phyloP scores from a whole-genome alignment of 768 basidiomycete genomes.

The Leucogyrophana mollusca region DNA sequence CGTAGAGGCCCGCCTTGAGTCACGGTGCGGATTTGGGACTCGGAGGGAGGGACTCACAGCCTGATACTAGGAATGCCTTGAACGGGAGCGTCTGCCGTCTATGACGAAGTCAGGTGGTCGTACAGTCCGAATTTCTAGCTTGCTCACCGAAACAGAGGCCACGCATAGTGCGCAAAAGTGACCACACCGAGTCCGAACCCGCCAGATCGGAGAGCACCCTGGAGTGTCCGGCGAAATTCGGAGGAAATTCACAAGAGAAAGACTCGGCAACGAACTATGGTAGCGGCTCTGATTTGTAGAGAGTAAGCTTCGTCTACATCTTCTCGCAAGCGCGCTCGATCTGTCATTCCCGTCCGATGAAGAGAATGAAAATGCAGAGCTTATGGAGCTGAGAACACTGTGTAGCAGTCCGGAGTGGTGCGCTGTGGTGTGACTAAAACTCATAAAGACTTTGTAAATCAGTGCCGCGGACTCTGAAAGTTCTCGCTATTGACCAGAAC shows the following conservation, averaged over 20 bases:
- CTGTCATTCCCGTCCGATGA: conserved; percentile 18
- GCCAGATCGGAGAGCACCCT: conserved; percentile 57
- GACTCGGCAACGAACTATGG: conserved; percentile 41
- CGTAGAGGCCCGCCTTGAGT: neutral
- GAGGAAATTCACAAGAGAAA: neutral
- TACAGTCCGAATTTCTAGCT: neutral
- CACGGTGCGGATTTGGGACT: neutral
- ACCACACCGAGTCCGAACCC: conserved; percentile 59
- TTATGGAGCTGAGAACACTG: neutral
- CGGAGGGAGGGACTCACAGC: conserved; percentile 45
- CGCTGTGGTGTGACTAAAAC: neutral
- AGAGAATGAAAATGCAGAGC: neutral
- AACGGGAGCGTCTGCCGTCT: conserved; percentile 81
- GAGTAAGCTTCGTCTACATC: conserved; percentile 59
- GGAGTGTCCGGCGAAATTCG: conserved; percentile 8
- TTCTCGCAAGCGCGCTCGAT: conserved; percentile 44
- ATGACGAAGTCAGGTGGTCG: conserved; percentile 5
- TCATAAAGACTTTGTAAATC: too few relatives aligned
- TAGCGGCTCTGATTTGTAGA: conserved; percentile 57
- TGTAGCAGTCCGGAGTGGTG: neutral
- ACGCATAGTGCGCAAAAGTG: conserved; percentile 64
- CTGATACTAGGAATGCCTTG: conserved; percentile 76
- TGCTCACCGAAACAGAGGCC: conserved; percentile 72
- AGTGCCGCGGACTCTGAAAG: too few relatives aligned
- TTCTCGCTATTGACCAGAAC: conserved; percentile 10